A percentile compares a stretch with the other conserved stretches of the same genome.
These are phyloP conservation scores for Gomphus bonarii DNA, from an alignment of 1,284 basidiomycete genomes.

Conservation along the genomic window DNA sequence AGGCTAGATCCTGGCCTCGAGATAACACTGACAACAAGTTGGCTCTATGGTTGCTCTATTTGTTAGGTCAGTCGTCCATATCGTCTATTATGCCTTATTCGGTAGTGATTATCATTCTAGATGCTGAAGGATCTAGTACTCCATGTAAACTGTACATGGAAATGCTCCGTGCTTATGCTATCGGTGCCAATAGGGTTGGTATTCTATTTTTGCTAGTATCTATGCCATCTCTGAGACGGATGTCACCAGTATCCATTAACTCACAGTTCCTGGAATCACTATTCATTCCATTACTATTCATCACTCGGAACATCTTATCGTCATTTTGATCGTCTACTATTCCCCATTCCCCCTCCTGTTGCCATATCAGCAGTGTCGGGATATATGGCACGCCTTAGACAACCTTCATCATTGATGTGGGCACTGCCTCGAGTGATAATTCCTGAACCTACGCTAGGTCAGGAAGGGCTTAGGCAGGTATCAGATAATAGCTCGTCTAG, in stretches of 20 bases:
- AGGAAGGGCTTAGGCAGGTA: background rate
- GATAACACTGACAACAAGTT: conserved; percentile 24
- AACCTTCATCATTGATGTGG: background rate
- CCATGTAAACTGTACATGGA: background rate
- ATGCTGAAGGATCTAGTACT: background rate
- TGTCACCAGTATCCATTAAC: conserved; percentile 47
- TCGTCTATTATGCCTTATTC: no score
- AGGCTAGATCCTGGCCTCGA: conserved; percentile 24
- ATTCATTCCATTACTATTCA: conserved; percentile 22
- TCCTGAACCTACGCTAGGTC: background rate
- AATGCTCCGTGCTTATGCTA: conserved; percentile 26
- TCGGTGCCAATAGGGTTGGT: conserved; percentile 57
- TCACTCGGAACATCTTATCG: conserved; percentile 15
- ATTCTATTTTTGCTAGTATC: background rate
- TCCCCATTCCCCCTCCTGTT: conserved; percentile 45
- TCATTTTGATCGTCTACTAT: conserved; percentile 31
- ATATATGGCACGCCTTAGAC: conserved; percentile 34
- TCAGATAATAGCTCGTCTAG: background rate
- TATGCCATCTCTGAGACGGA: background rate
- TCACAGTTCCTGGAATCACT: conserved; percentile 46
- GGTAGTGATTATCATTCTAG: background rate
- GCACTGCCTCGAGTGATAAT: background rate
- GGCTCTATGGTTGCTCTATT: conserved; percentile 30
- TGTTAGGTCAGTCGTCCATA: background rate
- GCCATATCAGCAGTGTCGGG: conserved; percentile 61